Conservation (phyloP, 2,329 filamentous ascomycete genomes). For the Penicillium crustosum region DNA sequence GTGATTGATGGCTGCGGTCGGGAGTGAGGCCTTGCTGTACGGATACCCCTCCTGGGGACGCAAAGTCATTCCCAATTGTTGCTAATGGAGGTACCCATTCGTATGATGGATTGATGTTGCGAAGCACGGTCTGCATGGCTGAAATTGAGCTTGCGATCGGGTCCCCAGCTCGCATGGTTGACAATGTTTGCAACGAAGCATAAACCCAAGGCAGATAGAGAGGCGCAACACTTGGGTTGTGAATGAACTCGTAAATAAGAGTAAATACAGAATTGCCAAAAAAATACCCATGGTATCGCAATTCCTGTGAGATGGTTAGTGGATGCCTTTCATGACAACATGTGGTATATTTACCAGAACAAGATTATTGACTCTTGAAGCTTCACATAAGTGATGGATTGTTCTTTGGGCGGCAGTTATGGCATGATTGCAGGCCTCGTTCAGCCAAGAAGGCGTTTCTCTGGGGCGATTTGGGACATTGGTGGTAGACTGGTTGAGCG, state of each 20-base stretch:
- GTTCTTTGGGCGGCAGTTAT: slow-evolving; percentile 44
- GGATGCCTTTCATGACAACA: not conserved
- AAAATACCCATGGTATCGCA: slow-evolving; percentile 49
- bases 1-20: not conserved
- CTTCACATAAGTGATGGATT: slow-evolving; percentile 44
- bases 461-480: slow-evolving; percentile 19
- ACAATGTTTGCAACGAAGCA: slow-evolving; percentile 38
- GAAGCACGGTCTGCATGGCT: slow-evolving; percentile 36
- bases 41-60: not conserved
- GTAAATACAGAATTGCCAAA: slow-evolving; percentile 45
- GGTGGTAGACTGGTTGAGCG: slow-evolving; percentile 8
- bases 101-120: slow-evolving; percentile 33
- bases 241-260: slow-evolving; percentile 47
- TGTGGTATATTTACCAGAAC: slow-evolving; percentile 34
- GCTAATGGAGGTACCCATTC: slow-evolving; percentile 24
- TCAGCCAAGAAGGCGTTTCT: slow-evolving; percentile 42
- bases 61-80: not conserved
- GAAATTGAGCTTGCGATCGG: slow-evolving; percentile 31
- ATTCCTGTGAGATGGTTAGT: slow-evolving; percentile 32
- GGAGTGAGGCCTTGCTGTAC: not conserved
- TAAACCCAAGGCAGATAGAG: slow-evolving; percentile 47
- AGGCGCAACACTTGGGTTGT: slow-evolving; percentile 38
- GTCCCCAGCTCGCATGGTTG: slow-evolving; percentile 36
- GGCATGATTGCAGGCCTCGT: slow-evolving; percentile 47
- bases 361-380: slow-evolving; percentile 42